Evolutionary conservation across 2,329 filamentous ascomycete species (phyloP).

Genomic region (Parafenestella ontariensis): DNA sequence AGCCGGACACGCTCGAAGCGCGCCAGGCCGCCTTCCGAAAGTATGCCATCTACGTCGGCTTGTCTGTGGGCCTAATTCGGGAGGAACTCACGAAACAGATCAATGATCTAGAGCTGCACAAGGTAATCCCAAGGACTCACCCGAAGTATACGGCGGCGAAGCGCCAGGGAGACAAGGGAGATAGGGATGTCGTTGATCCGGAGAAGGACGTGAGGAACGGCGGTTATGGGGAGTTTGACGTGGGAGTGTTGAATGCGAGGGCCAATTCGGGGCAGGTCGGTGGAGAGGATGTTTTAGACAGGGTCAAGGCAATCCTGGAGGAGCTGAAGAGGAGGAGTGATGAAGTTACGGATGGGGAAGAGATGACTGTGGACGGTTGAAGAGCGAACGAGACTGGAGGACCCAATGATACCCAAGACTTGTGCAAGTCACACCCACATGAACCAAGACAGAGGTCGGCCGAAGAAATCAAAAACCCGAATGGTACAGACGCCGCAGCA

Average conservation of each 20-base stretch:
- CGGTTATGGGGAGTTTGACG: constrained; percentile 69
- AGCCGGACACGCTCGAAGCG: constrained; percentile 49
- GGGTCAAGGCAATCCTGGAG: constrained; percentile 64
- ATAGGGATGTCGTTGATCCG: constrained; percentile 21
- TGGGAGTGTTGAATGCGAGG: constrained; percentile 88
- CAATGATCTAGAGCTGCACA: constrained; percentile 37
- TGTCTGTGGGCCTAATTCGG: constrained; percentile 65
- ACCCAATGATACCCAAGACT: not conserved
- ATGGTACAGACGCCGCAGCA: not conserved
- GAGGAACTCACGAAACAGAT: constrained; percentile 38
- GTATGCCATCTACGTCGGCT: constrained; percentile 74
- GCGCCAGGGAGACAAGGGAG: constrained; percentile 7
- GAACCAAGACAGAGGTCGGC: not conserved
- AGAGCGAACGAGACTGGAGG: not conserved
- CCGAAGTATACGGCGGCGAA: constrained; percentile 20
- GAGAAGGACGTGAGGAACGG: constrained; percentile 51
- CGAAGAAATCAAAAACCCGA: too few relatives aligned
- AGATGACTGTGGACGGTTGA: constrained; percentile 33
- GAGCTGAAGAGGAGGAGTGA: constrained; percentile 29
- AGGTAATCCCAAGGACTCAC: constrained; percentile 41
- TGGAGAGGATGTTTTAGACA: constrained; percentile 79
- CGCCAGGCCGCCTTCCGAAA: constrained; percentile 46
- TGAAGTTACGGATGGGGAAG: constrained; percentile 12
- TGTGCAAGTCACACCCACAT: not conserved
- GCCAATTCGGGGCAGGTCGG: constrained; percentile 82